Conservation (phyloP, 2,329 filamentous ascomycete genomes). For the Thielaviopsis euricoi region DNA sequence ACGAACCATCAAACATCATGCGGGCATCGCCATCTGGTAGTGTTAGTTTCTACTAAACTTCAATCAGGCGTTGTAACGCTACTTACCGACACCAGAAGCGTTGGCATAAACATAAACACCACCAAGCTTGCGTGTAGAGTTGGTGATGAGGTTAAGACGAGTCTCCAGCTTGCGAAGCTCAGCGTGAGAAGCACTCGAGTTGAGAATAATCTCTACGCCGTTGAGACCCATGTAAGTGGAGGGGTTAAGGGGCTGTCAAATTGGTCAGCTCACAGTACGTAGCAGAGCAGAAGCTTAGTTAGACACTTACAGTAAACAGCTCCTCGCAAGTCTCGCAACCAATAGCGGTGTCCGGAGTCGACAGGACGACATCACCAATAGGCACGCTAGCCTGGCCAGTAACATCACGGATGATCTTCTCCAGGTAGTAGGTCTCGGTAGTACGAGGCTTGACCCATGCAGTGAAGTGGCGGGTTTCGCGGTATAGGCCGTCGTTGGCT, state of each 20-base stretch:
- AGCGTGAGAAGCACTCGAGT: slow-evolving; percentile 19
- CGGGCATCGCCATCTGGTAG: slow-evolving; percentile 16
- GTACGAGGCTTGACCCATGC: slow-evolving; percentile 22
- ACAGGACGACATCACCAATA: slow-evolving; percentile 25
- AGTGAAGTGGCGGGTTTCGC: slow-evolving; percentile 26
- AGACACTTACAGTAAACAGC: slow-evolving; percentile 15
- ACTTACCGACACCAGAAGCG: slow-evolving; percentile 15
- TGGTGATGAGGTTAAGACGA: slow-evolving; percentile 45
- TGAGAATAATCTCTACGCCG: slow-evolving; percentile 32
- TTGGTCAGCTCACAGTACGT: background rate
- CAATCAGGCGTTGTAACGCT: background rate
- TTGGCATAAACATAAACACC: slow-evolving; percentile 36
- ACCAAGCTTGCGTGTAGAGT: slow-evolving; percentile 46
- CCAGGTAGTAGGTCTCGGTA: slow-evolving; percentile 23
- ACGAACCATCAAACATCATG: slow-evolving; percentile 23
- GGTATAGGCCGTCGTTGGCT: slow-evolving; percentile 22
- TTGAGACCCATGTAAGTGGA: slow-evolving; percentile 46
- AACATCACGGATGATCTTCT: slow-evolving; percentile 17
- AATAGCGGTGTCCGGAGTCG: slow-evolving; percentile 23
- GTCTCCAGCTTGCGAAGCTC: slow-evolving; percentile 50
- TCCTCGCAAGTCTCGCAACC: slow-evolving; percentile 26
- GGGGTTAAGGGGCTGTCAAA: slow-evolving; percentile 19
- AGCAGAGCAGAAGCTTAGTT: background rate
- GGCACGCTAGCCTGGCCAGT: slow-evolving; percentile 21
- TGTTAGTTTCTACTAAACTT: slow-evolving; percentile 1